Evolutionary conservation across 768 basidiomycete species (phyloP), one percentile per base, ranked within the genome.

Genomic region (Trichaptum fuscoviolaceum): DNA sequence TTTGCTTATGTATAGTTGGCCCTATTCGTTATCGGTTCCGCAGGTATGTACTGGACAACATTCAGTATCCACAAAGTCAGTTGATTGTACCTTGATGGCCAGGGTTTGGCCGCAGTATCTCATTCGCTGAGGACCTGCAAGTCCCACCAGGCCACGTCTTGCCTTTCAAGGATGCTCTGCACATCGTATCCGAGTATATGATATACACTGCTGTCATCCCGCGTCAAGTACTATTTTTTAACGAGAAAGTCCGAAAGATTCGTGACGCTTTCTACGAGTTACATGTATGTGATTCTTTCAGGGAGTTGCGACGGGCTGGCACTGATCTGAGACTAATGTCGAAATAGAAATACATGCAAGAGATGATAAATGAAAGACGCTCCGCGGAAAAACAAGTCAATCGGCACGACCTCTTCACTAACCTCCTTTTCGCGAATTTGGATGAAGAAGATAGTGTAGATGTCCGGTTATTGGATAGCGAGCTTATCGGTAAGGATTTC

Each of bases 21-120:
- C 0, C 79, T 87, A 1, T 82, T 84, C 63, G 81, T 86, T 35
- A 84, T 87, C 65, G 79, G 85, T 30, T 79, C 79, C 1, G 86
- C 86, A 67, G 85, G 83, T 82, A 67, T 30, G 71, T 67, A 36
- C 5, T 6, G 42, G 23, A 10, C 10, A 27, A 30, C 17, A 34
- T 15, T 12, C 25, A 27, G 34, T 42, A 12, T 12, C 15, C 35
- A 15, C 12, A 12, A 12, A 64, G 24, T 15, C 27, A 42, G 24
- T 58, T 60, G 6, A 35, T 25, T 23, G 9, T 25, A 30, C 35
- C 62, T 36, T 64, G 36, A 27, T 0, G 36, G 30, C 23, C 64
- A 84, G 82, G 85, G 6, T 88, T 87, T 69, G 86, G 86, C 1
- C 78, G 80, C 35, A 74, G 72, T 58, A 78, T 85, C 58, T 79